These are phyloP conservation scores for Diddensiella transvaalensis DNA, from an alignment of 805 yeast genomes.

Conservation along the genomic window DNA sequence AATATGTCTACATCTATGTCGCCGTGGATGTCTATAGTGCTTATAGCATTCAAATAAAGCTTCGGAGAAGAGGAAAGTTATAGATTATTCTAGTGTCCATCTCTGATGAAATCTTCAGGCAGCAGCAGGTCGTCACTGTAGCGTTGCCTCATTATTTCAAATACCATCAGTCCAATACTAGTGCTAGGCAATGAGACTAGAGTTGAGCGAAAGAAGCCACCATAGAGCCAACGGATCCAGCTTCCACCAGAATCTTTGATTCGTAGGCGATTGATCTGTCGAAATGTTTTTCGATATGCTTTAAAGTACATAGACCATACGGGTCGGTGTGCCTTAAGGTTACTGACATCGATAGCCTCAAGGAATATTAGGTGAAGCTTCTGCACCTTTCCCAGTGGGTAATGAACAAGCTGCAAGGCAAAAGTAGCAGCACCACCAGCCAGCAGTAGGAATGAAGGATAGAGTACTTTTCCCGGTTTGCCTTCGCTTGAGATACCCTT, in stretches of 20 bases:
- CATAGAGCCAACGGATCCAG: slow-evolving; percentile 68
- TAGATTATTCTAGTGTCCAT: too few relatives aligned
- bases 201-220: slow-evolving; percentile 72
- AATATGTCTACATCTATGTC: neutral
- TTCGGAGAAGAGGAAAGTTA: too few relatives aligned
- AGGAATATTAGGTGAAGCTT: slow-evolving; percentile 72
- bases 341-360: slow-evolving; percentile 69
- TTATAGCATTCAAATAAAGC: too few relatives aligned
- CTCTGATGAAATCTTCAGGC: too few relatives aligned
- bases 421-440: slow-evolving; percentile 90
- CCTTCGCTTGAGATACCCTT: slow-evolving; percentile 20
- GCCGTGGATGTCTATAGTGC: too few relatives aligned
- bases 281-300: slow-evolving; percentile 72
- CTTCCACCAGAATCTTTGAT: slow-evolving; percentile 51
- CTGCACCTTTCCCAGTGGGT: slow-evolving; percentile 78
- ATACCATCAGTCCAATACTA: slow-evolving; percentile 75
- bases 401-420: slow-evolving; percentile 71
- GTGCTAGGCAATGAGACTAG: slow-evolving; percentile 82
- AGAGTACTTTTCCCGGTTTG: slow-evolving; percentile 42
- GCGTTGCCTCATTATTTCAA: slow-evolving; percentile 66
- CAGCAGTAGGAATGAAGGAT: slow-evolving; percentile 63
- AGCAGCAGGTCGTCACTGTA: slow-evolving; percentile 13
- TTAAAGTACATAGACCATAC: slow-evolving; percentile 54
- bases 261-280: slow-evolving; percentile 50
- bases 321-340: slow-evolving; percentile 12